phyloP scores from a whole-genome alignment of 768 basidiomycete genomes.

The Dioszegia hungarica region DNA sequence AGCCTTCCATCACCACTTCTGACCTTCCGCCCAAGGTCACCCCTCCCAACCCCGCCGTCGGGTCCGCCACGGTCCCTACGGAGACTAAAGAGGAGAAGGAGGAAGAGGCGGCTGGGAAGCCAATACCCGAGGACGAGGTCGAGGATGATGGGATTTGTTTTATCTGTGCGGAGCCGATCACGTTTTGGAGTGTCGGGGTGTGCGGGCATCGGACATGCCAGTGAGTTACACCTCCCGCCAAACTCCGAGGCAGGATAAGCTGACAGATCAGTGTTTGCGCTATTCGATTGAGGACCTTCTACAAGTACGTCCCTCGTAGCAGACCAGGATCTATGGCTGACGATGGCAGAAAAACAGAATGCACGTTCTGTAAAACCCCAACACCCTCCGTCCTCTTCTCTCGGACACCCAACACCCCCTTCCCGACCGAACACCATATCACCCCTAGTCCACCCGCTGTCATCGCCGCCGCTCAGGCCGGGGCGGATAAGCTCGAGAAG shows the following conservation, averaged over 20 bases:
- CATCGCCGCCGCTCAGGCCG: constrained; percentile 32
- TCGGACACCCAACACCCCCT: constrained; percentile 33
- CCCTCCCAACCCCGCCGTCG: constrained; percentile 15
- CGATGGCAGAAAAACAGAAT: constrained; percentile 62
- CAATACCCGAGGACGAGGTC: constrained; percentile 14
- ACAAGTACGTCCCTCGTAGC: constrained; percentile 56
- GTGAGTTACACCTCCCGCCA: constrained; percentile 27
- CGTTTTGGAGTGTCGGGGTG: constrained; percentile 77
- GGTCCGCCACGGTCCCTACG: constrained; percentile 18
- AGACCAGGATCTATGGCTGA: constrained; percentile 8
- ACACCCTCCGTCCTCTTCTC: constrained; percentile 40
- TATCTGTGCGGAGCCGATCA: constrained; percentile 92
- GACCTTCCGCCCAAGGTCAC: constrained; percentile 6
- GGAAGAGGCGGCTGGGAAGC: constrained; percentile 2
- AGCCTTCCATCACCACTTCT: neutral
- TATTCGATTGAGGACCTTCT: constrained; percentile 77
- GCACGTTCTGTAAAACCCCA: constrained; percentile 82
- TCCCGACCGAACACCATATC: constrained; percentile 35
- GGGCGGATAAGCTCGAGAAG: constrained; percentile 32
- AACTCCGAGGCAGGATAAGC: neutral
- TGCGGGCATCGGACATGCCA: constrained; percentile 96
- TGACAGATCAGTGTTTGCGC: constrained; percentile 61
- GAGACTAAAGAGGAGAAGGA: constrained; percentile 17
- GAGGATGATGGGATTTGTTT: constrained; percentile 57
- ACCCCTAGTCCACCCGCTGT: constrained; percentile 21